Base-by-base conservation (phyloP, 768 basidiomycete species). In the Mycena latifolia region DNA sequence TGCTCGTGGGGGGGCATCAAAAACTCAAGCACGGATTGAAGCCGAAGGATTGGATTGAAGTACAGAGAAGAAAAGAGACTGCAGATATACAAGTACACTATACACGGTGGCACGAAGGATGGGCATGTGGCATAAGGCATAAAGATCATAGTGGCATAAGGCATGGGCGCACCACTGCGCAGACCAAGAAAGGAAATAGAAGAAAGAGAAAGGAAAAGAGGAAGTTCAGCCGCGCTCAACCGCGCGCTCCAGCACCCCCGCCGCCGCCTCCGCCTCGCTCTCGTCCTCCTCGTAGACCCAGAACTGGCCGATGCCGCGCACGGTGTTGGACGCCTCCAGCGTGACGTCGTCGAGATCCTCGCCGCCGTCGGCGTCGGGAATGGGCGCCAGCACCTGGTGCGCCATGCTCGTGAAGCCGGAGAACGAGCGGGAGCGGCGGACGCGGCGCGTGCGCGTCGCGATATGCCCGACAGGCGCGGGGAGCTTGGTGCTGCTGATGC, bases 391-490 rank as follows among this genome's bases (percentile, higher is more conserved):
- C 3, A 51, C 55, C n/a, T 33, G 55, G 15, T 57, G 55, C 48
- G 62, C 62, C 63, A 57, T 60, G 58, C 46, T 61, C 24, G 65
- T 66, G 59, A 66, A 66, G n/a, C 65, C 65, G 3, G 65, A 66
- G 59, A 66, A 66, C 28, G 65, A 66, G 46, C 59, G 65, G 45
- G 65, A 66, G 59, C 58, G 65, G 35, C 65, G 60, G 14, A 57
- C 60, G 29, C 54, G 65, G 14, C 25, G 45, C 17, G 35, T 18
- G 48, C 59, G 51, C 29, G 65, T n/a, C n/a, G 41, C 54, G 41
- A 53, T 31, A 50, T 66, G 11, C 22, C 10, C 48, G 24, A 57
- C 60, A 18, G 65, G 55, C 4, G 46, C 46, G n/a, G 53, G 33
- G 29, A 46, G 24, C 46, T 47, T 47, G 48, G 48, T 52, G 46